Base-by-base conservation (phyloP, 2,329 filamentous ascomycete species). In the Rugonectria rugulosa region DNA sequence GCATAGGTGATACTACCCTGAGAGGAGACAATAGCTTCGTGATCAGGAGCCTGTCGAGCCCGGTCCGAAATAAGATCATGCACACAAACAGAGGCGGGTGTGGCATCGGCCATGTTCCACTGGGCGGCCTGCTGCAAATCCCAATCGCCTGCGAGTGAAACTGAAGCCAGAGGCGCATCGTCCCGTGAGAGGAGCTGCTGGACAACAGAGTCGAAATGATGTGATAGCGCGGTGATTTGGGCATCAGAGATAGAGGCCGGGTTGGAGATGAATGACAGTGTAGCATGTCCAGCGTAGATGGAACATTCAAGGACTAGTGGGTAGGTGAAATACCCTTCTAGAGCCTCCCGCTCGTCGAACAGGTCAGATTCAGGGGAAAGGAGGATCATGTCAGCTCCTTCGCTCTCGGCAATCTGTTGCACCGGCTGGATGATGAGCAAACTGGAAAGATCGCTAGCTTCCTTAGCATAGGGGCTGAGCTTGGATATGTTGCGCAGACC, bases 391-490 rank as follows among this genome's bases (percentile, higher is more conserved):
- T 26, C n/a, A 9, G 29, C 15, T 27, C 34, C 21, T 17, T 23
- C 3, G 15, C 24, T 14, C 4, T 20, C 11, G n/a, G 12, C 37
- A 17, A 51, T 36, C 3, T 14, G 14, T n/a, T 51, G 46, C 12
- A 40, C 27, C 2, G 57, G 57, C 10, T 69, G 70, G 3, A 73
- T 56, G 1, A 70, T 64, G 3, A 75, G 45, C 9, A 72, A 51
- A 1, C 62, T 71, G 15, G 66, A 64, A 15, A 74, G 72, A 0
- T 50, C 48, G 29, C 66, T 68, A 2, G 61, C 64, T 5, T 59
- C 31, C 2, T 50, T 52, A 6, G 44, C 38, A 3, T 57, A 60
- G 5, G 50, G 1, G 11, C 51, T 57, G 0, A 61, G 19, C n/a
- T 51, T 53, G 37, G 61, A 51, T 23, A 70, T 70, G 4, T 59